Percentiles rank a stretch among this genome's conserved stretches.
phyloP scores from a whole-genome alignment of 345 rosid species.

The Syzygium oleosum region DNA sequence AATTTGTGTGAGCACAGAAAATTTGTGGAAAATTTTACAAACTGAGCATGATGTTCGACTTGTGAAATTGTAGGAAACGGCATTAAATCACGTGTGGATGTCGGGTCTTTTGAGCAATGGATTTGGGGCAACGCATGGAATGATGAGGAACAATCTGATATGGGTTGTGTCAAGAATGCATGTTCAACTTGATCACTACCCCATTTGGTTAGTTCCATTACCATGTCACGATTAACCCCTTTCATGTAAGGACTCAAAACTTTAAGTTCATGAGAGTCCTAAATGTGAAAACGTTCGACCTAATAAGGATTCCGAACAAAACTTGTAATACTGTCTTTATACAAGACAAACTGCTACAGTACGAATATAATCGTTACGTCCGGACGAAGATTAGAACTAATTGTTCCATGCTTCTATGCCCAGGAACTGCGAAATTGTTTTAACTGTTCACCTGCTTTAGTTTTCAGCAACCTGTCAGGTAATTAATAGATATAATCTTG shows the following conservation, averaged over 20 bases:
- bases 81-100: slow-evolving; percentile 74
- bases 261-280: background rate
- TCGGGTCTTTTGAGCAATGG: slow-evolving; percentile 71
- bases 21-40: background rate
- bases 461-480: background rate
- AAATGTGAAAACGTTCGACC: background rate
- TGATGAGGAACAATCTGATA: slow-evolving; percentile 58
- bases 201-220: slow-evolving; percentile 37
- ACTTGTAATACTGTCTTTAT: background rate
- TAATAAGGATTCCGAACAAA: background rate
- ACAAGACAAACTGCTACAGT: background rate
- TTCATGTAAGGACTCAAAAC: background rate
- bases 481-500: background rate
- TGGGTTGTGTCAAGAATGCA: slow-evolving; percentile 76
- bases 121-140: slow-evolving; percentile 66
- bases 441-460: background rate
- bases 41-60: background rate
- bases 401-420: background rate
- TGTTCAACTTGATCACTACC: slow-evolving; percentile 46
- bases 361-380: background rate
- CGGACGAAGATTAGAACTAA: background rate
- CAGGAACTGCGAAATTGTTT: background rate
- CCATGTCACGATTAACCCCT: background rate
- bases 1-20: background rate
- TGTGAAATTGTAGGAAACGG: slow-evolving; percentile 38